Base-by-base conservation (phyloP, 768 basidiomycete species). In the Tulasnella sp. region DNA sequence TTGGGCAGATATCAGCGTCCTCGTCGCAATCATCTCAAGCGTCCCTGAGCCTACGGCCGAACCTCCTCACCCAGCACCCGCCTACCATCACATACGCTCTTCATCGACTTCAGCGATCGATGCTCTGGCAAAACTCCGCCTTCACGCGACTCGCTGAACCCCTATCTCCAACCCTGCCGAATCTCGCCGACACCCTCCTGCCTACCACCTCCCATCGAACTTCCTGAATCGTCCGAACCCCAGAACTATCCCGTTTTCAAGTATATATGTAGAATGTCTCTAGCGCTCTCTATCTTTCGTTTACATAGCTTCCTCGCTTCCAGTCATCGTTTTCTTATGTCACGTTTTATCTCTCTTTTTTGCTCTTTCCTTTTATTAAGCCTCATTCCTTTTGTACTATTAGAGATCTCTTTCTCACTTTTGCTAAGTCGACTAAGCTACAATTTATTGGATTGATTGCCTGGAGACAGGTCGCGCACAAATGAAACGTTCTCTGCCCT, bases 1-100 rank as follows among this genome's bases (percentile, higher is more conserved):
- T 2, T 20, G n/a, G 20, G 16, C 70, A 80, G 79, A 80, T 40
- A 80, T 80, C 78, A 80, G 79, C 55, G 79, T 80, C 9, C 67
- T 80, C 18, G 79, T 80, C 20, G 79, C 79, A 7, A 77, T 80
- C 67, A 80, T 80, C 73, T 69, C 67, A 7, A 78, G 79, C n/a
- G 29, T 40, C 15, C 40, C 48, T 0, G 70, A 67, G 18, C 73
- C 48, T 48, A 16, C 32, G n/a, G 26, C 32, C 61, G 61, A 67
- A 67, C 32, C 61, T 26, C 61, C 61, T 67, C 61, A 67, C 16
- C 61, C 61, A 26, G 29, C 10, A 35, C 32, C 61, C 0, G 32
- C 32, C 4, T 67, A 29, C 61, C n/a, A 67, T 2, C 61, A 67
- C 32, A 67, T 35, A 29, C 61, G 61, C 0, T 35, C 61, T 23